Evolutionary conservation across 257 asterid species (phyloP), one percentile per base, ranked within the genome.

Genomic region (Apocynum venetum): DNA sequence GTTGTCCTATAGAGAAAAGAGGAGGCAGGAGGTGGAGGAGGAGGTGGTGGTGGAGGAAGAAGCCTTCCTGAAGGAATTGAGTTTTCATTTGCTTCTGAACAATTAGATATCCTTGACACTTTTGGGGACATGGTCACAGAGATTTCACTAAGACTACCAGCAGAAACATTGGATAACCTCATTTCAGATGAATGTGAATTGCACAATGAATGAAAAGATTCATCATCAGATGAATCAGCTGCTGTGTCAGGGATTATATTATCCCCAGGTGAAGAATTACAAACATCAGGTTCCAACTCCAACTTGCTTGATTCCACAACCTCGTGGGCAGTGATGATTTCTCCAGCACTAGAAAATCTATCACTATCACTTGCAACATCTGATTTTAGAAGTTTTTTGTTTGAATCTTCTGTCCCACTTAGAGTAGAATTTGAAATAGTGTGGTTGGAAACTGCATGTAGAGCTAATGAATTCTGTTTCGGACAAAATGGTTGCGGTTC

Each of bases 171-270:
- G 61, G 98, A 90, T 68, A 85, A 78, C 72, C 94, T 87, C 25
- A 74, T 17, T 59, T 85, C 88, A 55, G 92, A 86, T 46, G 96
- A 86, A 68, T 84, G 87, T 3, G 97, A 91, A 77, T 87, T 88
- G 72, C 90, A 87, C 6, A 92, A 44, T 4, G 97, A 92, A 82
- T 92, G 97, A 77, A 92, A 94, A 19, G 97, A 92, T 80, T 91
- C 95, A 78, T 87, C 93, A 80, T 89, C 98, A 19, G 91, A 89
- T 57, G 89, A 85, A 82, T 81, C 77, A 71, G 56, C 76, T 59
- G 68, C 86, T 19, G 56, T 9, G 11, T 83, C 88, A 2, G 52
- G 49, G 43, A 81, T 69, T 14, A 63, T 79, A 80, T 81, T 72
- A 49, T 85, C 83, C 66, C 79, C 88, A 68, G 49, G 69, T 20